These are phyloP conservation scores for Candida pseudofarinosa DNA, from an alignment of 805 yeast species.

Conservation along the genomic window DNA sequence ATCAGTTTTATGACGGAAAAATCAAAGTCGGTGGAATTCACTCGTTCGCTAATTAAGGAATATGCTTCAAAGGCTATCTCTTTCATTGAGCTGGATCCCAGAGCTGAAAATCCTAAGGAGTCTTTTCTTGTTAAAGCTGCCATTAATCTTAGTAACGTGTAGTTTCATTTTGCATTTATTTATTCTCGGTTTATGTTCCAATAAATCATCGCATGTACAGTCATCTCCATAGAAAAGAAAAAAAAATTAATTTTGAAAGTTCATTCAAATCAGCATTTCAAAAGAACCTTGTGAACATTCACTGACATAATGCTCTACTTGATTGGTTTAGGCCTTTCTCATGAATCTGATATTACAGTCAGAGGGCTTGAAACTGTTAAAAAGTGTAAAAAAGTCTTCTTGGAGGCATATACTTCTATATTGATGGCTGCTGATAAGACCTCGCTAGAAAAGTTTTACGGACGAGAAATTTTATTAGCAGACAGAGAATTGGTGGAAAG, in stretches of 20 bases:
- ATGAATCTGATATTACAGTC: slow-evolving; percentile 87
- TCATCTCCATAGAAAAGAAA: no score
- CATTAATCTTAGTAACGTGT: slow-evolving; percentile 15
- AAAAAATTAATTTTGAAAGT: no score
- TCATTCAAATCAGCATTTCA: neutral
- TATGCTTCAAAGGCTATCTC: slow-evolving; percentile 16
- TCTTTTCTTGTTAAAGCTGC: slow-evolving; percentile 12
- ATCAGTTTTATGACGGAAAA: slow-evolving; percentile 18
- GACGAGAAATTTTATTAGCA: slow-evolving; percentile 79
- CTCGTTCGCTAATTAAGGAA: slow-evolving; percentile 18
- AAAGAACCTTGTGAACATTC: neutral
- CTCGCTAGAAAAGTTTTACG: slow-evolving; percentile 78
- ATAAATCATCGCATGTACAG: neutral
- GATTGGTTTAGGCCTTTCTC: slow-evolving; percentile 87
- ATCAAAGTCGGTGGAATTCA: slow-evolving; percentile 22
- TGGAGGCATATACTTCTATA: slow-evolving; percentile 94
- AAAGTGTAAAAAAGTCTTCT: slow-evolving; percentile 82
- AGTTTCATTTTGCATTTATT: neutral
- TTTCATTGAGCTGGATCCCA: slow-evolving; percentile 7
- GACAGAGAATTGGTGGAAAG: slow-evolving; percentile 93
- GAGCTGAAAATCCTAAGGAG: slow-evolving; percentile 2
- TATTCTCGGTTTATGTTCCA: neutral
- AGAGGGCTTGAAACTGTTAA: slow-evolving; percentile 86
- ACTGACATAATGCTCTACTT: slow-evolving; percentile 68
- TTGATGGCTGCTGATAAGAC: slow-evolving; percentile 85